These are phyloP conservation scores for Mallotus nudiflorus DNA, from an alignment of 345 rosid species.

Conservation along the genomic window DNA sequence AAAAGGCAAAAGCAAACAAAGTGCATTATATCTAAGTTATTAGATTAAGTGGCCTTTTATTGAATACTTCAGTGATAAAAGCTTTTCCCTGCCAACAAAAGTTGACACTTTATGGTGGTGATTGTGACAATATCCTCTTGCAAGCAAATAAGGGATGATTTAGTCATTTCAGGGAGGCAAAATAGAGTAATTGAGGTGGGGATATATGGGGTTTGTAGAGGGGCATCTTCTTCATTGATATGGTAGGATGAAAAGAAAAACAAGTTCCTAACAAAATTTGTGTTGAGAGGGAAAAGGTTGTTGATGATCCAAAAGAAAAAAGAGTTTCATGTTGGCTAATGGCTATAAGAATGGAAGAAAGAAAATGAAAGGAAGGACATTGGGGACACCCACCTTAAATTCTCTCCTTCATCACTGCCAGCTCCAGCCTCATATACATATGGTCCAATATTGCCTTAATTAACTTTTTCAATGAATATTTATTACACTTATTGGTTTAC, in stretches of 20 bases:
- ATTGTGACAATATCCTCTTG: constrained; percentile 25
- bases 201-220: constrained; percentile 16
- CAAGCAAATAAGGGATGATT: constrained; percentile 6
- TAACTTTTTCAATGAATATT: constrained; percentile 30
- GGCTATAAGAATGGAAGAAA: constrained; percentile 4
- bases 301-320: background rate
- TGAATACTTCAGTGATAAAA: constrained; percentile 8
- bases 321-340: too few species aligned
- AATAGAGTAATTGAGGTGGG: constrained; percentile 28
- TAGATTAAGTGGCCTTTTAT: constrained; percentile 5
- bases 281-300: too few species aligned
- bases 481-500: background rate
- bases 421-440: constrained; percentile 35
- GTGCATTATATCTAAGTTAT: background rate
- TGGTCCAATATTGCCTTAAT: constrained; percentile 48
- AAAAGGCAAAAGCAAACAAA: too few species aligned
- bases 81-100: constrained; percentile 32
- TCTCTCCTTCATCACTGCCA: constrained; percentile 37
- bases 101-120: constrained; percentile 37
- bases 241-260: constrained; percentile 20
- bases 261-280: constrained; percentile 19
- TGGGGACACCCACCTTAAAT: constrained; percentile 49
- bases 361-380: constrained; percentile 12
- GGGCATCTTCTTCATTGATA: too few species aligned
- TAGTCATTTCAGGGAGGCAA: constrained; percentile 4